These are phyloP conservation scores for Brassica nigra DNA, from an alignment of 345 rosid genomes.

Conservation along the genomic window DNA sequence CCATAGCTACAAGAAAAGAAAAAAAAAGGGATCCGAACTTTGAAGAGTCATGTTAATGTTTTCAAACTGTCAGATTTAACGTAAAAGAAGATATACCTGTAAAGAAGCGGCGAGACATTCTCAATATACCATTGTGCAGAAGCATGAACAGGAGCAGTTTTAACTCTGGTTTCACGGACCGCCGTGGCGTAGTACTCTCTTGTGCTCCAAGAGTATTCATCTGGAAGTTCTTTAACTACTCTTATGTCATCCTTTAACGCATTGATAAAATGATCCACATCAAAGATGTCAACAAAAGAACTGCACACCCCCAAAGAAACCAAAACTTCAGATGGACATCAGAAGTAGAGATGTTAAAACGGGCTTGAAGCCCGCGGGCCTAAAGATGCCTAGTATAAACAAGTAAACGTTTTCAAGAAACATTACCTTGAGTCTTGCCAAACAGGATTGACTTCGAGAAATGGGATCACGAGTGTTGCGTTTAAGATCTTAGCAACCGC, in stretches of 20 bases:
- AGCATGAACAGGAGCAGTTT: slow-evolving; percentile 94
- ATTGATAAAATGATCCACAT: slow-evolving; percentile 79
- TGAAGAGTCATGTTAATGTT: neutral
- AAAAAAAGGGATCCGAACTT: neutral
- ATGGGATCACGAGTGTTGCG: slow-evolving; percentile 90
- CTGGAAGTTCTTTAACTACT: slow-evolving; percentile 75
- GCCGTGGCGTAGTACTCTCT: slow-evolving; percentile 85
- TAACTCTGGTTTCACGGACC: slow-evolving; percentile 65
- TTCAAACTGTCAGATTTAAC: neutral
- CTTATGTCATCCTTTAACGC: slow-evolving; percentile 63
- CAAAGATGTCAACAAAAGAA: slow-evolving; percentile 81
- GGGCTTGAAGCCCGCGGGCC: no score
- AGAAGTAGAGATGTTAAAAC: neutral
- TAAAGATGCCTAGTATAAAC: no score
- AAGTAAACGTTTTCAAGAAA: neutral
- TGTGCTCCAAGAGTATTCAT: slow-evolving; percentile 84
- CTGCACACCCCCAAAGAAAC: slow-evolving; percentile 48
- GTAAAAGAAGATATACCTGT: slow-evolving; percentile 50
- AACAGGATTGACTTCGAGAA: slow-evolving; percentile 88
- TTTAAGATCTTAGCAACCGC: slow-evolving; percentile 92
- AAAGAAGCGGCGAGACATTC: slow-evolving; percentile 79
- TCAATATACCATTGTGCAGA: slow-evolving; percentile 87
- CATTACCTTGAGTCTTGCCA: slow-evolving; percentile 94
- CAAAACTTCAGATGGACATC: neutral
- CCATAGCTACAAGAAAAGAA: slow-evolving; percentile 60